phyloP scores from a whole-genome alignment of 169 alveolate genomes.

The Amoebophrya sp. region DNA sequence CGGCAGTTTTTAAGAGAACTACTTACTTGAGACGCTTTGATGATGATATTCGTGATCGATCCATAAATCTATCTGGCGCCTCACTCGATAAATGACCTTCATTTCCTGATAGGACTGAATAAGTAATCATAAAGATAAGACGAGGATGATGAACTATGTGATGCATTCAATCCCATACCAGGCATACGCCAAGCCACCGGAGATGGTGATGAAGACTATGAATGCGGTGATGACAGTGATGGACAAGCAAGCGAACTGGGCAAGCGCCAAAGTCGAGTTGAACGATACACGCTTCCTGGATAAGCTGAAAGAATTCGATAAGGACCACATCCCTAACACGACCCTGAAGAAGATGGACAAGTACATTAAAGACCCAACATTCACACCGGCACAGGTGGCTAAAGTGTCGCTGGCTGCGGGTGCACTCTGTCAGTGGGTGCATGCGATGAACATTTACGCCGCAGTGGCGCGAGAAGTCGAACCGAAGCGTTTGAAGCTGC shows the following conservation, averaged over 20 bases:
- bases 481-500: slow-evolving; percentile 85
- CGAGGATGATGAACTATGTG: neutral
- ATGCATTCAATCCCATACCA: slow-evolving; percentile 17
- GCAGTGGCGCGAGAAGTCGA: slow-evolving; percentile 90
- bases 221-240: slow-evolving; percentile 84
- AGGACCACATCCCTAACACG: slow-evolving; percentile 75
- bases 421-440: slow-evolving; percentile 89
- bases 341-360: slow-evolving; percentile 72
- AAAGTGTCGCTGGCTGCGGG: slow-evolving; percentile 86
- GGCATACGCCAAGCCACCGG: slow-evolving; percentile 80
- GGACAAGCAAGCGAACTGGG: slow-evolving; percentile 86
- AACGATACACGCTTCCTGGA: slow-evolving; percentile 84
- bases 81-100: neutral
- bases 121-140: too few relatives aligned
- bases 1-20: too few relatives aligned
- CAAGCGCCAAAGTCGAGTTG: slow-evolving; percentile 81
- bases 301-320: slow-evolving; percentile 75
- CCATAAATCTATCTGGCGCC: neutral
- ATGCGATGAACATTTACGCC: slow-evolving; percentile 88
- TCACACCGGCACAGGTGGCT: slow-evolving; percentile 75
- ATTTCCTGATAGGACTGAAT: neutral
- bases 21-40: too few relatives aligned
- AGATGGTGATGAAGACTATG: slow-evolving; percentile 82
- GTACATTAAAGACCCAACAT: slow-evolving; percentile 73
- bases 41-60: neutral